Percentiles rank a stretch among this genome's conserved stretches.
phyloP scores from a whole-genome alignment of 108 stramenopile species.

The Cyclotella cryptica region DNA sequence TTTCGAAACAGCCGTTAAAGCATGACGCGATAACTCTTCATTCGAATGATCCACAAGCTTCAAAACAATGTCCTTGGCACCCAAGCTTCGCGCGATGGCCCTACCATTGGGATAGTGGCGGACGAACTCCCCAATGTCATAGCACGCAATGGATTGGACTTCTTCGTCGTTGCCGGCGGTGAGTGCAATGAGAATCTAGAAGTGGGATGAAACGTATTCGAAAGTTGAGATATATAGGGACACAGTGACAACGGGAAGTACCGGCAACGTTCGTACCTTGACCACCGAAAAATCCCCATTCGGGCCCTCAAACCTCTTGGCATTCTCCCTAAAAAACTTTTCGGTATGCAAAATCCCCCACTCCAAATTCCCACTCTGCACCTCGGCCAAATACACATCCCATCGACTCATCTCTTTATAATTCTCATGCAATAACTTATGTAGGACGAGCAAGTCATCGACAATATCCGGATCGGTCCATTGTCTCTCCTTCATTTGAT shows the following conservation, averaged over 20 bases:
- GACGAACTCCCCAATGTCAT: constrained; percentile 97
- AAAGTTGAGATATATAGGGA: constrained; percentile 6
- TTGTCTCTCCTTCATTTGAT: constrained; percentile 83
- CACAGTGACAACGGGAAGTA: not conserved
- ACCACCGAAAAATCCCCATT: constrained; percentile 81
- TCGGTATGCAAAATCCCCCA: constrained; percentile 97
- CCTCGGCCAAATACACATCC: constrained; percentile 94
- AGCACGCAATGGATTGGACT: constrained; percentile 94
- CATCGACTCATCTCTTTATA: constrained; percentile 94
- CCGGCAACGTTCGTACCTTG: constrained; percentile 46
- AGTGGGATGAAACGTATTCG: not conserved
- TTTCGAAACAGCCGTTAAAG: constrained; percentile 95
- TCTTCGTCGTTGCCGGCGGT: constrained; percentile 86
- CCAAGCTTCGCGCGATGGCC: constrained; percentile 85
- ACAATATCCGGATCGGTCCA: constrained; percentile 93
- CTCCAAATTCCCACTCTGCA: constrained; percentile 86
- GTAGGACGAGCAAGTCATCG: constrained; percentile 76
- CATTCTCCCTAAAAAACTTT: constrained; percentile 93
- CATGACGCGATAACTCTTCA: constrained; percentile 93
- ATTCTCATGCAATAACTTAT: constrained; percentile 86
- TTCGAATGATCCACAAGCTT: constrained; percentile 93
- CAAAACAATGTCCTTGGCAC: constrained; percentile 96
- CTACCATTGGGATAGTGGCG: constrained; percentile 97
- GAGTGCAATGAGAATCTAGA: constrained; percentile 79
- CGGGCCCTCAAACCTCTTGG: constrained; percentile 79